Conservation (phyloP, 176 grass and related monocot genomes). For the Aegilops sharonensis region DNA sequence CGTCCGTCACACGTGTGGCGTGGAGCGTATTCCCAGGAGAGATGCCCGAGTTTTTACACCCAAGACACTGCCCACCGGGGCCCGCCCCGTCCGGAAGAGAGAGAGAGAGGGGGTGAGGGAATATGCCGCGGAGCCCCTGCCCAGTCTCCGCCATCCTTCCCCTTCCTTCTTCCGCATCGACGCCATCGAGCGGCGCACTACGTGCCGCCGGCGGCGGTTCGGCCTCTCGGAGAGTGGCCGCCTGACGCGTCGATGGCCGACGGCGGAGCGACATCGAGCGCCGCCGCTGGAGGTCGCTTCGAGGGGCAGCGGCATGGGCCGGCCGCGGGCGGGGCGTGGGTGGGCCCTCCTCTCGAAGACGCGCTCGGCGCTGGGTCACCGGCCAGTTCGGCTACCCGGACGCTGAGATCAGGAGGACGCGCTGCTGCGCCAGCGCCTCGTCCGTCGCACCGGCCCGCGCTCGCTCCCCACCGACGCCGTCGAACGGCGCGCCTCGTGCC, state of each 20-base stretch:
- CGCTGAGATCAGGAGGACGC: background rate
- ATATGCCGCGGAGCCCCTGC: no score
- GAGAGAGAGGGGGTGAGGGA: no score
- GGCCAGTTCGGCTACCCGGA: slow-evolving; percentile 17
- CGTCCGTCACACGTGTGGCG: no score
- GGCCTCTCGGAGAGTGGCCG: background rate
- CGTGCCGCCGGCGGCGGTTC: background rate
- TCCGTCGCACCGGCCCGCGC: background rate
- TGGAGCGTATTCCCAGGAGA: no score
- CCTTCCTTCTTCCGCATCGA: background rate
- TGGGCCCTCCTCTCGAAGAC: no score
- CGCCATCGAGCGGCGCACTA: background rate
- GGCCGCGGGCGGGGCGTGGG: no score
- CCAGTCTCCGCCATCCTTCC: no score
- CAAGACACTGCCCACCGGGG: no score
- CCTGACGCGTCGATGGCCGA: background rate
- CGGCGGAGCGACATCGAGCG: background rate
- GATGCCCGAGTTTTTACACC: no score
- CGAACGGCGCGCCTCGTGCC: background rate
- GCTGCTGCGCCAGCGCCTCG: background rate
- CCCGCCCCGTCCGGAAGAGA: no score
- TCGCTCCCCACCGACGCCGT: background rate
- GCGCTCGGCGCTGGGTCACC: no score
- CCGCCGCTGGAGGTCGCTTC: background rate
- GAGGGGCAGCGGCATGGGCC: no score